Percentiles rank a stretch among this genome's conserved stretches.
Conservation (phyloP, 1,284 basidiomycete genomes). For the Hypsizygus ulmarius region DNA sequence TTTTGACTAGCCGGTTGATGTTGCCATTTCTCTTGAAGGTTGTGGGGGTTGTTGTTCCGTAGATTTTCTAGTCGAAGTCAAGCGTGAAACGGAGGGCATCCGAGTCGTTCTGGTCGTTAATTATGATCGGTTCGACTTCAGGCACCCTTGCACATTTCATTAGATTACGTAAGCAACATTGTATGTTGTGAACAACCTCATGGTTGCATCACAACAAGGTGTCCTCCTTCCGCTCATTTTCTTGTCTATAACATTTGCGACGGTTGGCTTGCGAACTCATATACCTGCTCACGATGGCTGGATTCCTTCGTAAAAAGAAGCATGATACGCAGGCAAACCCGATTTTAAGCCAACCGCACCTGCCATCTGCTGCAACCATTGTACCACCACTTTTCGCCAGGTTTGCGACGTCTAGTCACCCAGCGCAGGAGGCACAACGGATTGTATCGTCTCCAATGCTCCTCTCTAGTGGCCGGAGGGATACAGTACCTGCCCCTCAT, state of each 20-base stretch:
- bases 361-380: constrained; percentile 15
- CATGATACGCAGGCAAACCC: constrained; percentile 22
- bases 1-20: not conserved
- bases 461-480: constrained; percentile 24
- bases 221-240: not conserved
- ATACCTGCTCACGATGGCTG: constrained; percentile 39
- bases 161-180: constrained; percentile 1
- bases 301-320: constrained; percentile 51
- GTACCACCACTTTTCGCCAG: constrained; percentile 40
- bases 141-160: not conserved
- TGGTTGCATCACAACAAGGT: constrained; percentile 7
- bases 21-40: not conserved
- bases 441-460: constrained; percentile 32
- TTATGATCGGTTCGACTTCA: too few relatives aligned
- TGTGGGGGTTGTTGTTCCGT: too few relatives aligned
- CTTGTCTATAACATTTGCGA: constrained; percentile 9
- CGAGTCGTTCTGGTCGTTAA: too few relatives aligned
- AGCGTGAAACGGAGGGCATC: too few relatives aligned
- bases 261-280: constrained; percentile 3
- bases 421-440: constrained; percentile 17
- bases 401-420: constrained; percentile 27
- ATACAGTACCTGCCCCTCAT: constrained; percentile 16
- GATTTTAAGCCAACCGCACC: constrained; percentile 19
- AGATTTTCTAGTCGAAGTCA: too few relatives aligned
- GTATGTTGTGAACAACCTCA: not conserved